A percentile compares a stretch with the other conserved stretches of the same genome.
phyloP scores from a whole-genome alignment of 2,329 filamentous ascomycete genomes.

The Neoarthrinium moseri region DNA sequence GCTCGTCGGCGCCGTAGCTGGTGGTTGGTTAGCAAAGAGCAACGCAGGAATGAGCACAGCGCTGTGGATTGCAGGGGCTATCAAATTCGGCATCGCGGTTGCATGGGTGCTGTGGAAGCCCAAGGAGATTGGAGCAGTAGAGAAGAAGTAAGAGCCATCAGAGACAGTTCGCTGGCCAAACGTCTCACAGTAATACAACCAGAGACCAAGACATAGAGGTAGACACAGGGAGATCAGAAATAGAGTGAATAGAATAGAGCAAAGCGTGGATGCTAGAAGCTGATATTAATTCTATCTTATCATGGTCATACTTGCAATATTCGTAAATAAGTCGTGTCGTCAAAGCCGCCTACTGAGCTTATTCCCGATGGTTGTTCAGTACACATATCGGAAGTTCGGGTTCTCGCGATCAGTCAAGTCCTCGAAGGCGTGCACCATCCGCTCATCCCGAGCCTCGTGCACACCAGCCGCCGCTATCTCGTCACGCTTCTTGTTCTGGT shows the following conservation, averaged over 20 bases:
- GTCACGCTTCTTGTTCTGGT: conserved; percentile 49
- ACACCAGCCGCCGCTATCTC: conserved; percentile 25
- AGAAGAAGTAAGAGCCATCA: conserved; percentile 4
- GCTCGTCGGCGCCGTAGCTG: conserved; percentile 44
- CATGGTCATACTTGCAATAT: too few relatives aligned
- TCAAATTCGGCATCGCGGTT: conserved; percentile 40
- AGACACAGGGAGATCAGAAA: not conserved
- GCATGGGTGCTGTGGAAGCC: conserved; percentile 32
- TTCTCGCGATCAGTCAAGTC: conserved; percentile 34
- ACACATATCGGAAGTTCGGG: conserved; percentile 32
- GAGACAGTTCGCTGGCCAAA: not conserved
- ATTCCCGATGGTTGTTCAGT: conserved; percentile 21
- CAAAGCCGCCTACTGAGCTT: too few relatives aligned
- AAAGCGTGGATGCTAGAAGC: too few relatives aligned
- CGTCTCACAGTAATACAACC: not conserved
- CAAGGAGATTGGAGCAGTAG: not conserved
- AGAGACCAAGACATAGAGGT: not conserved
- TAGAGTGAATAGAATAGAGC: not conserved
- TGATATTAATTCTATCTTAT: too few relatives aligned
- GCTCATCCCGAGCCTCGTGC: conserved; percentile 23
- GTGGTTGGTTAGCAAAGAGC: conserved; percentile 47
- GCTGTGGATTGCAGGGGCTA: conserved; percentile 43
- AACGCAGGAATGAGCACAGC: conserved; percentile 36
- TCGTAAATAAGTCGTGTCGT: too few relatives aligned
- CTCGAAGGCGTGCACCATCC: conserved; percentile 29